Base-by-base conservation (phyloP, 768 basidiomycete species). In the Boletus sensibilis region DNA sequence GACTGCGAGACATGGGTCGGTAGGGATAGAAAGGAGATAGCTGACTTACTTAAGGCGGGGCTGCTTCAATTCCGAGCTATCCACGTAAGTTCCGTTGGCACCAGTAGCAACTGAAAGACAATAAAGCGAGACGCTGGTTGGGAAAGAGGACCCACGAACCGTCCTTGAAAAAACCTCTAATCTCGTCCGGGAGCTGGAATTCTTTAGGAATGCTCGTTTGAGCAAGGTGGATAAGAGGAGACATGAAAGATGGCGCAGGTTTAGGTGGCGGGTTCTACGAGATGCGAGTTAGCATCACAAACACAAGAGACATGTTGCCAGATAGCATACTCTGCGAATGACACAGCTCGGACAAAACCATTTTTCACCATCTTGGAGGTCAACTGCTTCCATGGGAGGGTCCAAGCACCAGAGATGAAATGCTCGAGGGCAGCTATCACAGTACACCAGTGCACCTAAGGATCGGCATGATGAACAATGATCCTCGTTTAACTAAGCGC, bases 401-500 rank as follows among this genome's bases (percentile, higher is more conserved):
- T 99, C 90, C 61, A 99, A 81, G 72, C 97, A 99, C 83, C 90
- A 87, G 57, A 98, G 85, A 74, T 99, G 97, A 72, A 97, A 99
- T 8, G 94, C 93, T 60, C 89, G 78, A 35, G 96, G 92, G 70
- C 97, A 99, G 20, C 95, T 94, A 72, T 98, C 97, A 72, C 97
- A 99, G 71, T 97, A 98, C 20, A 99, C 84, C 58, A 98, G 80
- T 42, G 89, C 83, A 46, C 96, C 96, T 61, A 79, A 66, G 25
- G 87, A 91, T 64, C 87, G 85, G 70, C 90, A 93, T 18, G 90
- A 82, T 59, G 90, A 92, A 68, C 90, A 93, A 66, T 92, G 88
- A 68, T 93, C 90, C 68, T 92, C 85, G 71, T 92, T 92, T 64
- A 78, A 63, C 79, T 82, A 59, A 33, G 20, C 51, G 49, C 40